Base-by-base conservation (phyloP, 2,329 filamentous ascomycete species). In the Paraphoma chrysanthemicola region DNA sequence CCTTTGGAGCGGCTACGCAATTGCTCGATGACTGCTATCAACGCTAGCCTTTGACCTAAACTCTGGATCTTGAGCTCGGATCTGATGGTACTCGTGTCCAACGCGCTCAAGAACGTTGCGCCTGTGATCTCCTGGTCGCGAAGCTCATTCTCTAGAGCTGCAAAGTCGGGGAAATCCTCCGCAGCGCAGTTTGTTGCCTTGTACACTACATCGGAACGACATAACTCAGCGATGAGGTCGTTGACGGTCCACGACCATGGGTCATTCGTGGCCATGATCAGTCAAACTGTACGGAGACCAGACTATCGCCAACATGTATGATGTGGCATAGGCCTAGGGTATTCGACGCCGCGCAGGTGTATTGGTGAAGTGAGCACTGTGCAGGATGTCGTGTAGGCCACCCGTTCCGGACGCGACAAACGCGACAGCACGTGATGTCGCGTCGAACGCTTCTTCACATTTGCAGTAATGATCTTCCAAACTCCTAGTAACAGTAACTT, bases 211-310 rank as follows among this genome's bases (percentile, higher is more conserved):
- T 80, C 70, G 1, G 79, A 68, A 18, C 83, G 80, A 70, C 88
- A 92, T 3, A 96, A 80, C 67, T 89, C 87, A 14, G 81, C 72
- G 9, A 90, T 83, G 10, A 96, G 86, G 36, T 87, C 82, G 38
- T 90, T 86, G 31, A 88, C 81, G 36, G 84, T 83, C 92, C 92
- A 96, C 51, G 83, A 69, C 74, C 88, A 90, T n/a, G 92, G 92
- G 76, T 96, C 91, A 9, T 39, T 43, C 6, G 31, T 14, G 18
- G 36, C 43, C 51, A 49, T 56, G 28, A 44, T 54, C 7, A 6
- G n/a, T 5, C 31, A 47, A 23, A 10, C 31, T 8, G n/a, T 16
- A n/a, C 16, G 4, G 8, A 17, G 5, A 14, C 16, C 8, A 42
- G n/a, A 38, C 10, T n/a, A 38, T n/a, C 10, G 23, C 23, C 23